phyloP scores from a whole-genome alignment of 1,284 basidiomycete species.

The Leccinum subfulvum region DNA sequence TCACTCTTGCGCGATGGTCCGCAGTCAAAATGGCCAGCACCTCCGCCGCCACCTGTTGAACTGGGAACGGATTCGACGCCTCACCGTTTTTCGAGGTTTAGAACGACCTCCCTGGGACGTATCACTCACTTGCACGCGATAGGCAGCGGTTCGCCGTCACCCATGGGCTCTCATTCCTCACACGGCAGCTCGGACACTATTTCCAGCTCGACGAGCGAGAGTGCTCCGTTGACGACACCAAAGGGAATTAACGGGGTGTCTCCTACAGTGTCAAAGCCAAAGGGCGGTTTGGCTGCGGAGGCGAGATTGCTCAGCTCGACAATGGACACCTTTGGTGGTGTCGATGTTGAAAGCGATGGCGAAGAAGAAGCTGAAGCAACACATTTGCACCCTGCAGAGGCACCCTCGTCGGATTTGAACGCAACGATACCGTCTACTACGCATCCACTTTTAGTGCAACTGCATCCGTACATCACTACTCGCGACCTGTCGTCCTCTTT shows the following conservation, averaged over 20 bases:
- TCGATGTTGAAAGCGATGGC: constrained; percentile 20
- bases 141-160: constrained; percentile 15
- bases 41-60: constrained; percentile 30
- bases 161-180: constrained; percentile 24
- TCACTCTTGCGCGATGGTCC: constrained; percentile 23
- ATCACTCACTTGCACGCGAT: constrained; percentile 25
- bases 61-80: constrained; percentile 25
- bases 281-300: constrained; percentile 41
- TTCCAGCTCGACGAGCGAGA: constrained; percentile 26
- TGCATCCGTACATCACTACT: constrained; percentile 54
- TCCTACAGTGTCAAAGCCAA: constrained; percentile 11
- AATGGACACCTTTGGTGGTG: constrained; percentile 42
- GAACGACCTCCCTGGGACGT: constrained; percentile 31
- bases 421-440: constrained; percentile 24
- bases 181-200: constrained; percentile 26
- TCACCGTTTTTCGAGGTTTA: constrained; percentile 30
- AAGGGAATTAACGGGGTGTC: constrained; percentile 17
- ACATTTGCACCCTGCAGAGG: constrained; percentile 29
- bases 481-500: constrained; percentile 60
- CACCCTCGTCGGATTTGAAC: constrained; percentile 16
- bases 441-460: constrained; percentile 47
- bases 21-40: constrained; percentile 32
- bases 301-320: constrained; percentile 30
- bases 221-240: constrained; percentile 16
- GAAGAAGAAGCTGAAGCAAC: constrained; percentile 9